Evolutionary conservation across 2,329 filamentous ascomycete genomes (phyloP).

Genomic region (Botrytis fragariae): DNA sequence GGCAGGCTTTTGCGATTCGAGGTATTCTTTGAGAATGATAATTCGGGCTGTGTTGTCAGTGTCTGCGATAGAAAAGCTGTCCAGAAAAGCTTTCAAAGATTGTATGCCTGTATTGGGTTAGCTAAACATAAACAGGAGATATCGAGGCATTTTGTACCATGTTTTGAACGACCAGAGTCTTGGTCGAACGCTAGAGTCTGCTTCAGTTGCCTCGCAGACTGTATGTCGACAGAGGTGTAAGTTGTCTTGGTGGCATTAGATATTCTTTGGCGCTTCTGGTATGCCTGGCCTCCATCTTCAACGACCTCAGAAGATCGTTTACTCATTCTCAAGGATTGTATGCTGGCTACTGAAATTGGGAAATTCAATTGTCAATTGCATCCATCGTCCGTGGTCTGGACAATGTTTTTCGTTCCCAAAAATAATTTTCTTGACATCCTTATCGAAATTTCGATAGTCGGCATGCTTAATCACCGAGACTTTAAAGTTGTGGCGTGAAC

Average conservation of each 20-base stretch:
- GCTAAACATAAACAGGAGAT: background rate
- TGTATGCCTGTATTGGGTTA: conserved; percentile 53
- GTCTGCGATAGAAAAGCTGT: conserved; percentile 57
- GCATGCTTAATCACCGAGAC: conserved; percentile 4
- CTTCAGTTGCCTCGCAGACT: conserved; percentile 63
- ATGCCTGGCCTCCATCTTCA: conserved; percentile 37
- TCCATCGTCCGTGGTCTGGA: conserved; percentile 6
- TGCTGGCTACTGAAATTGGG: background rate
- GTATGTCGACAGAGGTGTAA: conserved; percentile 51
- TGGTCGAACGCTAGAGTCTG: conserved; percentile 69
- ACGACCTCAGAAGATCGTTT: conserved; percentile 35
- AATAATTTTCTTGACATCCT: conserved; percentile 21
- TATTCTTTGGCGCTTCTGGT: conserved; percentile 39
- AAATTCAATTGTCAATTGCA: background rate
- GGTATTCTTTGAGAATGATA: conserved; percentile 66
- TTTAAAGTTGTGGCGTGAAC: conserved; percentile 2
- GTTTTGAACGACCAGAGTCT: conserved; percentile 63
- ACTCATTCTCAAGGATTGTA: conserved; percentile 29
- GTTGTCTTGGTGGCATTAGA: conserved; percentile 47
- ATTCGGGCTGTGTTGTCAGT: conserved; percentile 48
- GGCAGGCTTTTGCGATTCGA: conserved; percentile 54
- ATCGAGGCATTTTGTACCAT: conserved; percentile 47
- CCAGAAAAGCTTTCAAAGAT: conserved; percentile 69
- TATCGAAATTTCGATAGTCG: conserved; percentile 21
- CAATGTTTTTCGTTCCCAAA: conserved; percentile 4